phyloP scores from a whole-genome alignment of 306 rosid genomes.

The Cucurbita moschata region DNA sequence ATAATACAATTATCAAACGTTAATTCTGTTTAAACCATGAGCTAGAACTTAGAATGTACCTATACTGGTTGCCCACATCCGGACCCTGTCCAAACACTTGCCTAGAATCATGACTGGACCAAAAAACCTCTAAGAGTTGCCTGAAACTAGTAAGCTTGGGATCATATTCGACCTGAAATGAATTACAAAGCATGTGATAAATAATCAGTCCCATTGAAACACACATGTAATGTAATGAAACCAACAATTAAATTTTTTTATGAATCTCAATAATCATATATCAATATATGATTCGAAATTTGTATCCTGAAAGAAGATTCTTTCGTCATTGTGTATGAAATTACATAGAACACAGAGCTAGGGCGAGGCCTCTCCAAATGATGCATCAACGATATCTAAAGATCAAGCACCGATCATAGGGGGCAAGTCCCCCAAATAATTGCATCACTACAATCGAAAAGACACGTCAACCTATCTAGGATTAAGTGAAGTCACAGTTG shows the following conservation, averaged over 20 bases:
- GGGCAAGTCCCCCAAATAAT: neutral
- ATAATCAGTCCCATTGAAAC: neutral
- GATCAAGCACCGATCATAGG: neutral
- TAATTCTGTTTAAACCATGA: neutral
- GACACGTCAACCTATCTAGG: neutral
- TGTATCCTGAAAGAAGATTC: neutral
- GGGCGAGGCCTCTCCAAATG: neutral
- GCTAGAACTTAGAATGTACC: conserved; percentile 26
- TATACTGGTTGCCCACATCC: conserved; percentile 88
- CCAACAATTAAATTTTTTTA: neutral
- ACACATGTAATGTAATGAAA: neutral
- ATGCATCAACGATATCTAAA: neutral
- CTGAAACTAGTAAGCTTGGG: conserved; percentile 42
- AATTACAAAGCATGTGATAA: neutral
- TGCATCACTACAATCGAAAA: neutral
- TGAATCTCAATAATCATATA: neutral
- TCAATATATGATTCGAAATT: neutral
- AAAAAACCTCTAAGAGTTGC: conserved; percentile 67
- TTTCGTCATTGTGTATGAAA: no score
- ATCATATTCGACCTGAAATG: conserved; percentile 72
- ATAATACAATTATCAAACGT: conserved; percentile 3
- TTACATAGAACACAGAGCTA: no score
- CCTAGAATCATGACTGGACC: conserved; percentile 86
- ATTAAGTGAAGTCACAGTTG: neutral
- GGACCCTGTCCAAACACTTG: conserved; percentile 99